These are phyloP conservation scores for Euphorbia pulcherrima DNA, from an alignment of 345 rosid genomes.

Conservation along the genomic window DNA sequence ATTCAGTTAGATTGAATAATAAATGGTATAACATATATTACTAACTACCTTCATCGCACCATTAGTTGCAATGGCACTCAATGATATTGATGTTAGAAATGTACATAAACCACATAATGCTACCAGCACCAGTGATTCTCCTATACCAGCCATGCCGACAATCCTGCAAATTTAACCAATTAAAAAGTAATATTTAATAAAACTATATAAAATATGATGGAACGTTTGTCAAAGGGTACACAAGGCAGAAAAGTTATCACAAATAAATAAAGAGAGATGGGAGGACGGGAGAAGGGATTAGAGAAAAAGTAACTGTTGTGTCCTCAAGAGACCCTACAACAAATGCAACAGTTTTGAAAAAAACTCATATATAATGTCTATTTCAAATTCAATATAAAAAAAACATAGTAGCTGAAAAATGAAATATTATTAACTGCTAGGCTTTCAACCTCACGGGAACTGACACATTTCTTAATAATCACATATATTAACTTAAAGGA, in stretches of 20 bases:
- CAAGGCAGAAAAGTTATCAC: not conserved
- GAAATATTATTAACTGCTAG: not conserved
- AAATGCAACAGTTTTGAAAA: not conserved
- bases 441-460: too few relatives aligned
- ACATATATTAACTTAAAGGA: not conserved
- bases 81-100: conserved; percentile 81
- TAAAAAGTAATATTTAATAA: not conserved
- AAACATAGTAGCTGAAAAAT: not conserved
- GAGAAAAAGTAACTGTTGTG: not conserved
- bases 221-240: not conserved
- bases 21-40: not conserved
- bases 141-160: conserved; percentile 98
- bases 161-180: conserved; percentile 51
- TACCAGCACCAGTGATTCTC: conserved; percentile 72
- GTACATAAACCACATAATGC: conserved; percentile 89
- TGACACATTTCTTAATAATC: too few relatives aligned
- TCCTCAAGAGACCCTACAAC: not conserved
- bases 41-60: conserved; percentile 94
- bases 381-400: not conserved
- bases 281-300: not conserved
- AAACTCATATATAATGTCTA: not conserved
- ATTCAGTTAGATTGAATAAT: not conserved
- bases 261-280: not conserved
- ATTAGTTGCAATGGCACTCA: conserved; percentile 99
- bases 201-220: not conserved